phyloP scores from a whole-genome alignment of 768 basidiomycete species.

The Sporobolomyces roseus region DNA sequence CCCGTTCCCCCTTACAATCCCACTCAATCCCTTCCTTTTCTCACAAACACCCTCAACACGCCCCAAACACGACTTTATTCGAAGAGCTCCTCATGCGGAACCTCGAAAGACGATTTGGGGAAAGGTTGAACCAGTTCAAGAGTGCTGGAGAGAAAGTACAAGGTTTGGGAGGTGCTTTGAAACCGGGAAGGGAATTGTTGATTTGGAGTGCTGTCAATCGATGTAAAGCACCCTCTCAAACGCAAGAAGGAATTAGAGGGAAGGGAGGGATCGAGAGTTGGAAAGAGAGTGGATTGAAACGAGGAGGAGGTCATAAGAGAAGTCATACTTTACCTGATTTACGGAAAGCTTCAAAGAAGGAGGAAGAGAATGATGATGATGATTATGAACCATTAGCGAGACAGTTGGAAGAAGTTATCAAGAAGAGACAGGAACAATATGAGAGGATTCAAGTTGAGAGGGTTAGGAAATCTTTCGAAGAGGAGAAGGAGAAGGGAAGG shows the following conservation, averaged over 20 bases:
- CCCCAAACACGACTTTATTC: not conserved
- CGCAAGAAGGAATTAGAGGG: not conserved
- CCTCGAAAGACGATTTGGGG: not conserved
- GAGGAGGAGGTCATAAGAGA: not conserved
- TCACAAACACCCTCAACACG: not conserved
- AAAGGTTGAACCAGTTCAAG: not conserved
- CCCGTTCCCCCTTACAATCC: constrained; percentile 2
- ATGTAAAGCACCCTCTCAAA: not conserved
- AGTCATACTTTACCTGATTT: too few relatives aligned
- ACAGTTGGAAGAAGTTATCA: constrained; percentile 9
- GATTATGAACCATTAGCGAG: constrained; percentile 5
- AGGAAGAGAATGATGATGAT: constrained; percentile 1
- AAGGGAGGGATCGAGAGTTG: not conserved
- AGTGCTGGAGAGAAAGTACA: not conserved
- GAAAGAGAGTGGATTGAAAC: not conserved
- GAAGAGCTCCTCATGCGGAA: not conserved
- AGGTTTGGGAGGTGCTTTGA: constrained; percentile 5
- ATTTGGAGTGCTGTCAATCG: constrained; percentile 14
- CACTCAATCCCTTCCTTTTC: constrained; percentile 6
- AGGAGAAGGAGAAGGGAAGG: not conserved
- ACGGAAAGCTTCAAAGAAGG: not conserved
- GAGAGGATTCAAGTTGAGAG: not conserved
- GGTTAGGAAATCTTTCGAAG: not conserved
- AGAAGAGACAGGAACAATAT: not conserved
- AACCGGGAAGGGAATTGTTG: constrained; percentile 17